These are phyloP conservation scores for Tetragonia tetragonoides DNA, from an alignment of 148 eudicot species.

Conservation along the genomic window DNA sequence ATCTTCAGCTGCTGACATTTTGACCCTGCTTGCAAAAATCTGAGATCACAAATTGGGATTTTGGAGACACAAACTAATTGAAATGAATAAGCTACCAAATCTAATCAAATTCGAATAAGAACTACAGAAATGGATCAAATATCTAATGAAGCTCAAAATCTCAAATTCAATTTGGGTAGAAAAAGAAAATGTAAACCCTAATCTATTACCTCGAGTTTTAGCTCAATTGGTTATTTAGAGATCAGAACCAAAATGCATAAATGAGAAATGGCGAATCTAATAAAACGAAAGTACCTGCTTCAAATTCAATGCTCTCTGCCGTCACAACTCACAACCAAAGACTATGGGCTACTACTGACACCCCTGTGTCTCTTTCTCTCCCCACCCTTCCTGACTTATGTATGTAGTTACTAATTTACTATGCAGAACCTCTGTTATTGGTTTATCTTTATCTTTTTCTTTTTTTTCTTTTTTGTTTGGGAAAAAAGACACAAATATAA, in stretches of 20 bases:
- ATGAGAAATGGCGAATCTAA: not conserved
- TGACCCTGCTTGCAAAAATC: conserved; percentile 22
- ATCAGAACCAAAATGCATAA: not conserved
- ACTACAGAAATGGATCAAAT: not conserved
- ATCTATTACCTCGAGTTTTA: not conserved
- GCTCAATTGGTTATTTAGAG: not conserved
- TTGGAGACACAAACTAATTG: not conserved
- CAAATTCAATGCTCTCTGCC: not conserved
- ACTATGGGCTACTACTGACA: too few relatives aligned
- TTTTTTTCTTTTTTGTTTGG: too few relatives aligned
- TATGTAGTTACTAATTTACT: too few relatives aligned
- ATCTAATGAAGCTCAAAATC: conserved; percentile 11
- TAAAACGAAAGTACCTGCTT: not conserved
- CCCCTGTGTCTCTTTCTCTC: too few relatives aligned
- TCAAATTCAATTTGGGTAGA: not conserved
- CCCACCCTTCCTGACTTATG: too few relatives aligned
- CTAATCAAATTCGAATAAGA: not conserved
- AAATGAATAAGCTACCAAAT: not conserved
- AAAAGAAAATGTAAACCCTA: conserved; percentile 16
- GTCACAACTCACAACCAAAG: too few relatives aligned
- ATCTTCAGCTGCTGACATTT: conserved; percentile 59
- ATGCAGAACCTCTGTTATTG: too few relatives aligned
- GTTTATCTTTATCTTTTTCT: too few relatives aligned
- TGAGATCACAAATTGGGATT: conserved; percentile 19
- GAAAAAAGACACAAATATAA: too few relatives aligned